A percentile compares a stretch with the other conserved stretches of the same genome.
phyloP scores from a whole-genome alignment of 2,329 filamentous ascomycete species.

The Sclerotiophoma versabilis region DNA sequence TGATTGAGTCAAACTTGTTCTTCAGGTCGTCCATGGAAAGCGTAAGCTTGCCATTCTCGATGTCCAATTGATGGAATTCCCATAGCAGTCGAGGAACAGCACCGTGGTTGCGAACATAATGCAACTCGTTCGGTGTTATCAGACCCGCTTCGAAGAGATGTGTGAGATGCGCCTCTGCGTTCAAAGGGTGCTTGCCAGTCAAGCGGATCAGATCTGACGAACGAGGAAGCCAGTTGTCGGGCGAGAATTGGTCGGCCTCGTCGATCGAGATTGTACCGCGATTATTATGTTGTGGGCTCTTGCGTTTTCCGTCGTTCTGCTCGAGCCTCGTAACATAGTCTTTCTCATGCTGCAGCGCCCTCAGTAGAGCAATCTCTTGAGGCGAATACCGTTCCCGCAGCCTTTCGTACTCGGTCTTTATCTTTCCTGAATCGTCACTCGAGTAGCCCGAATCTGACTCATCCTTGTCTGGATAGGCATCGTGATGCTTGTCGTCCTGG shows the following conservation, averaged over 20 bases:
- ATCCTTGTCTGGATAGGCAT: conserved; percentile 41
- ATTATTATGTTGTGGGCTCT: conserved; percentile 46
- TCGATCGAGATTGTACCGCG: conserved; percentile 51
- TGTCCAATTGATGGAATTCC: conserved; percentile 58
- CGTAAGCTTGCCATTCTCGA: conserved; percentile 49
- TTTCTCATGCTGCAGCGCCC: conserved; percentile 55
- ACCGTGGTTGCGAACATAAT: conserved; percentile 64
- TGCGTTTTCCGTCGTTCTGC: conserved; percentile 54
- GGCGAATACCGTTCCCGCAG: conserved; percentile 48
- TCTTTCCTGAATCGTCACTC: conserved; percentile 27
- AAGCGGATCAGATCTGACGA: conserved; percentile 56
- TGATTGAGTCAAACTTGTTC: conserved; percentile 58
- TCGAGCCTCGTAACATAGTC: conserved; percentile 51
- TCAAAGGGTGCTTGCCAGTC: conserved; percentile 62
- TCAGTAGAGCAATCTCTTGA: conserved; percentile 49
- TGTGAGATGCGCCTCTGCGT: conserved; percentile 56
- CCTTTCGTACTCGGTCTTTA: conserved; percentile 36
- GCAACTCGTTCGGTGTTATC: conserved; percentile 60
- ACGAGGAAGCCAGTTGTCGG: conserved; percentile 63
- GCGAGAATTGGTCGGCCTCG: conserved; percentile 60
- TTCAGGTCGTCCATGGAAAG: conserved; percentile 56
- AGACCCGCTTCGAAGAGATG: conserved; percentile 56
- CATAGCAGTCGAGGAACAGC: conserved; percentile 59
- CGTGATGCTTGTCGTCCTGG: conserved; percentile 47
- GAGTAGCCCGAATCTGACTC: conserved; percentile 24